phyloP scores from a whole-genome alignment of 148 eudicot genomes.

The Amaranthus hypochondriacus region DNA sequence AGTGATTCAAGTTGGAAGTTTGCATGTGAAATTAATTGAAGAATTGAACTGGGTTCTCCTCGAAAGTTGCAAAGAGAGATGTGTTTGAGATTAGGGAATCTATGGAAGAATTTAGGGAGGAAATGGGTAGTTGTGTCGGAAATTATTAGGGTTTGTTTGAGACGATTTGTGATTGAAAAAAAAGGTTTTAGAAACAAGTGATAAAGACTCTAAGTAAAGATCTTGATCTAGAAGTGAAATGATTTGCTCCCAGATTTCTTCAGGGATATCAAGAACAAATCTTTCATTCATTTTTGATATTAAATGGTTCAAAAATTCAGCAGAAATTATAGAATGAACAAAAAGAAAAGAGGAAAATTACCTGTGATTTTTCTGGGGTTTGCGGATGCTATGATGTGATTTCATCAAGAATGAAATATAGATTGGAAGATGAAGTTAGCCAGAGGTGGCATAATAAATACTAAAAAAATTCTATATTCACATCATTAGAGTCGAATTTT shows the following conservation, averaged over 20 bases:
- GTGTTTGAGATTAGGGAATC: conserved; percentile 47
- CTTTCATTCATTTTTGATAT: conserved; percentile 26
- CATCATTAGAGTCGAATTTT: no score
- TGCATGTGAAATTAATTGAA: conserved; percentile 27
- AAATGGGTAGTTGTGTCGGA: conserved; percentile 27
- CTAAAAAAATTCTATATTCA: no score
- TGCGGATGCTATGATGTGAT: not conserved
- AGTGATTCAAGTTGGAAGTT: conserved; percentile 30
- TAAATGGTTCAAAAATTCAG: not conserved
- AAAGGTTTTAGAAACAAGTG: conserved; percentile 49
- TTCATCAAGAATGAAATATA: no score
- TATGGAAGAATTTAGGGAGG: conserved; percentile 38
- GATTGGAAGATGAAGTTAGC: no score
- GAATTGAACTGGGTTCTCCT: conserved; percentile 20
- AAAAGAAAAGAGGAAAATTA: not conserved
- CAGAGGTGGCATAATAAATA: no score
- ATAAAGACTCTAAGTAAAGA: conserved; percentile 39
- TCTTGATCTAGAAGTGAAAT: conserved; percentile 36
- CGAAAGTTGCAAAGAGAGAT: conserved; percentile 28
- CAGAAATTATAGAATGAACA: not conserved
- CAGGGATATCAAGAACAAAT: conserved; percentile 40
- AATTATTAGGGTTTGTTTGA: conserved; percentile 37
- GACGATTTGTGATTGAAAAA: conserved; percentile 51
- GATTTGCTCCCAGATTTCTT: conserved; percentile 68
- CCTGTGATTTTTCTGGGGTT: conserved; percentile 8